phyloP scores from a whole-genome alignment of 352 stramenopile species.

The Pythium oligandrum region DNA sequence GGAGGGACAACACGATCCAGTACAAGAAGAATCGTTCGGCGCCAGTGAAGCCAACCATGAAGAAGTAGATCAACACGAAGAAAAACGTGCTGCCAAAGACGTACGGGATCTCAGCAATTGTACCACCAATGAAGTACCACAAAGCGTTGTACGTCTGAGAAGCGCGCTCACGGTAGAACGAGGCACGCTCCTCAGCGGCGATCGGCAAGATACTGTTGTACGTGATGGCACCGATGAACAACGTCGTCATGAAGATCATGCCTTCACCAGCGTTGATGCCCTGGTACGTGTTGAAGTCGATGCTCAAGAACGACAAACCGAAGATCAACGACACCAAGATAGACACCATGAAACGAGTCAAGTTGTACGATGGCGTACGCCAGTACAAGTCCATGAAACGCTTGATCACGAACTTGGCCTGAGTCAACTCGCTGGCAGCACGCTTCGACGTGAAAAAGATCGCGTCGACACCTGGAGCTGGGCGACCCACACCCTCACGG shows the following conservation, averaged over 20 bases:
- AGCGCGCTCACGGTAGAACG: constrained; percentile 47
- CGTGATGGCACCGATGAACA: constrained; percentile 54
- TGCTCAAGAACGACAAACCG: constrained; percentile 18
- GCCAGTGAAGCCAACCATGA: constrained; percentile 23
- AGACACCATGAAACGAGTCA: constrained; percentile 28
- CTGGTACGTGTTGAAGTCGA: constrained; percentile 18
- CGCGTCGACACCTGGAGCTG: not conserved
- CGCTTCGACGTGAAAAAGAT: constrained; percentile 1
- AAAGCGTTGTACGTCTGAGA: constrained; percentile 63
- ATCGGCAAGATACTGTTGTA: constrained; percentile 57
- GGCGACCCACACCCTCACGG: constrained; percentile 9
- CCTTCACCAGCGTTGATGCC: constrained; percentile 26
- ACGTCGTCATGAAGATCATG: constrained; percentile 52
- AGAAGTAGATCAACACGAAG: constrained; percentile 25
- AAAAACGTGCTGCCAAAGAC: constrained; percentile 18
- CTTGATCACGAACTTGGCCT: constrained; percentile 10
- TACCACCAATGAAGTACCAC: constrained; percentile 51
- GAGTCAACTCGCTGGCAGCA: constrained; percentile 6
- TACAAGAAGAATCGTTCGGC: constrained; percentile 16
- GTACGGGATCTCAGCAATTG: constrained; percentile 55
- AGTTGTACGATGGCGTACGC: constrained; percentile 62
- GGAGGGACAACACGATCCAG: constrained; percentile 19
- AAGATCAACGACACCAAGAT: constrained; percentile 37
- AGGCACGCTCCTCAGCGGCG: constrained; percentile 64
- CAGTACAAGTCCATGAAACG: constrained; percentile 52